A percentile compares a stretch with the other conserved stretches of the same genome.
These are phyloP conservation scores for Aspergillus chevalieri DNA, from an alignment of 2,329 filamentous ascomycete species.

Conservation along the genomic window DNA sequence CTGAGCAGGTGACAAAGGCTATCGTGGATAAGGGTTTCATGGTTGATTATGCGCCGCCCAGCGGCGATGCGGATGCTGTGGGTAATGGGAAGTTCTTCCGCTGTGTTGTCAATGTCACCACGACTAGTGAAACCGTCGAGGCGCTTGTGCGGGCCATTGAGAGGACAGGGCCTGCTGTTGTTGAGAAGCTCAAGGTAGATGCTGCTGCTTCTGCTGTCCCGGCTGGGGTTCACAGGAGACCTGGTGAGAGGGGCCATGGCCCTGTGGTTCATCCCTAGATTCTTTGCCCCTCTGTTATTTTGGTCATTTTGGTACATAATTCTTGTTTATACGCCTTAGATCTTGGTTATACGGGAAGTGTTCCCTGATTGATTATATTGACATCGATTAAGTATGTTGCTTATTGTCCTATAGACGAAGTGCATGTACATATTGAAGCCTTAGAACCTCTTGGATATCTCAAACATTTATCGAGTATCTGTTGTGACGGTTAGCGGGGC, in stretches of 20 bases:
- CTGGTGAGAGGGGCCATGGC: conserved; percentile 29
- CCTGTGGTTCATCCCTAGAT: conserved; percentile 23
- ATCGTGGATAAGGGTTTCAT: conserved; percentile 60
- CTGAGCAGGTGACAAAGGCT: conserved; percentile 48
- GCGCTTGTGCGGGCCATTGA: conserved; percentile 56
- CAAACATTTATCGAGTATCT: background rate
- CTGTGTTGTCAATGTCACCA: conserved; percentile 61
- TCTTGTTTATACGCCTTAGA: background rate
- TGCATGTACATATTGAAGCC: too few relatives aligned
- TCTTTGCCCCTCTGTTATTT: background rate
- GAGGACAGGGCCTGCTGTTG: conserved; percentile 36
- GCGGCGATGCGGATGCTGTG: conserved; percentile 43
- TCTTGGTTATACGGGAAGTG: background rate
- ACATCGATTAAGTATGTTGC: too few relatives aligned
- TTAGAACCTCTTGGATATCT: too few relatives aligned
- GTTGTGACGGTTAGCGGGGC: too few relatives aligned
- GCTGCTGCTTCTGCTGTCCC: conserved; percentile 3
- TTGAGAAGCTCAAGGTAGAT: conserved; percentile 22
- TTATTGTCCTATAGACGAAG: too few relatives aligned
- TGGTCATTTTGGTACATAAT: background rate
- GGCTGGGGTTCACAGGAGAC: conserved; percentile 14
- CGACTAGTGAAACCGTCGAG: conserved; percentile 55
- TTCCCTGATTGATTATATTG: too few relatives aligned
- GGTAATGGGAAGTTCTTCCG: conserved; percentile 60
- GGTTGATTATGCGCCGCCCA: conserved; percentile 58